A percentile compares a stretch with the other conserved stretches of the same genome.
Conservation (phyloP, 2,329 filamentous ascomycete species). For the Juglanconis oblonga region DNA sequence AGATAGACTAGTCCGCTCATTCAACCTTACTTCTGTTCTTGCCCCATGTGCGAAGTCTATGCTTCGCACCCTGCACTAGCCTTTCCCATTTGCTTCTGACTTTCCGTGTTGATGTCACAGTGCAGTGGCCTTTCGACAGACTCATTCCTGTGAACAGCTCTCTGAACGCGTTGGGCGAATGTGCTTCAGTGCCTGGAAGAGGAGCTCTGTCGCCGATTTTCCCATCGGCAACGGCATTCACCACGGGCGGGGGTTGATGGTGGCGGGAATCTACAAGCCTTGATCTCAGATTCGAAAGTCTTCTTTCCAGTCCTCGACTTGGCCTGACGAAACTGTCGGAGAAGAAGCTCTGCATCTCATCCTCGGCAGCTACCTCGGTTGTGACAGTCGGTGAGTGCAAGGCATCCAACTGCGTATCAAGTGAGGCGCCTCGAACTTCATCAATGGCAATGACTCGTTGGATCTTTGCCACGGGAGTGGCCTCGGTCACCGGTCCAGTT, state of each 20-base stretch:
- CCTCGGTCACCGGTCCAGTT: background rate
- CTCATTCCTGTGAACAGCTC: background rate
- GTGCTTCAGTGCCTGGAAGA: background rate
- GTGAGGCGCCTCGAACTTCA: constrained; percentile 8
- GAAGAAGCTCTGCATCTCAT: constrained; percentile 20
- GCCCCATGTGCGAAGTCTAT: constrained; percentile 15
- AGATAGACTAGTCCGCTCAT: background rate
- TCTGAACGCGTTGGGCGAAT: background rate
- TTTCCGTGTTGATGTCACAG: background rate
- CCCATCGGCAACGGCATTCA: background rate
- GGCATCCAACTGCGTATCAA: constrained; percentile 11
- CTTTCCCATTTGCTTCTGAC: constrained; percentile 13
- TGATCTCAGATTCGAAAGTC: constrained; percentile 24
- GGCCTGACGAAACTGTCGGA: constrained; percentile 17
- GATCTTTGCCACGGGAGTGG: background rate
- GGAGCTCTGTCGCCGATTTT: background rate
- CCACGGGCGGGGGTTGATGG: background rate
- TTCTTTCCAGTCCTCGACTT: constrained; percentile 22
- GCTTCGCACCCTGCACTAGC: constrained; percentile 13
- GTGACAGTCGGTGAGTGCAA: background rate
- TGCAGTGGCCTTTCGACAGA: background rate
- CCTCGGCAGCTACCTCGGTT: background rate
- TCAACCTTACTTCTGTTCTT: constrained; percentile 4
- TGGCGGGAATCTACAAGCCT: constrained; percentile 21
- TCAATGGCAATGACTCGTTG: background rate